Base-by-base conservation (phyloP, 1,139 yeast genomes). In the Candida freyschussii region DNA sequence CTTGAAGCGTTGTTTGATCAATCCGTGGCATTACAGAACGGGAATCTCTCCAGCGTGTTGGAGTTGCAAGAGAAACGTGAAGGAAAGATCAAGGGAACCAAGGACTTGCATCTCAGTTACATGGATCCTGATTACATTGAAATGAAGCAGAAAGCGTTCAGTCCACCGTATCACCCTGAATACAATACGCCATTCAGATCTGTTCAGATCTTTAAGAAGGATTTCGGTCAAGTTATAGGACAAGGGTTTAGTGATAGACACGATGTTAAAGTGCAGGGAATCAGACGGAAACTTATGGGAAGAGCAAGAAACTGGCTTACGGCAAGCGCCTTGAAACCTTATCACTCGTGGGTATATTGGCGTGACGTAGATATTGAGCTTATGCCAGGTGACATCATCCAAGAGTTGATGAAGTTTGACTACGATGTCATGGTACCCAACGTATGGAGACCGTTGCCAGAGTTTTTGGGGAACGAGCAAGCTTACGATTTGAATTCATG, bases 271-370 rank as follows among this genome's bases (percentile, higher is more conserved):
- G 89, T 83, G 15, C 96, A 86, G 60, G 96, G 94, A 12, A 80
- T 84, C 24, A 71, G 96, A 50, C 67, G 96, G 42, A 85, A 83
- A 54, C 61, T 84, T 42, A 84, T 86, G 95, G 95, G 94, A 2
- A 67, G 93, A 39, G 95, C 95, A 4, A 69, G 96, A 56, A 86
- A 86, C 57, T 86, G 94, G 93, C 63, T 86, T 32, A 73, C 89
- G 4, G 69, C 85, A 2, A 72, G 75, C 27, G 87, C 95, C 1
- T 62, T 86, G 41, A 73, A 78, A 50, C 87, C 95, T 1, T 80
- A 84, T 52, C 96, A 86, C 57, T 79, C 93, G 2, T 86, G 95
- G 95, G 95, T 86, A 10, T 82, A 84, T 55, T 86, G 96, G 96
- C 69, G 95, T 59, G 96, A 86, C 56, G 95, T 78, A 3, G 96